phyloP scores from a whole-genome alignment of 2,329 filamentous ascomycete genomes.

The Epichloe sibirici region DNA sequence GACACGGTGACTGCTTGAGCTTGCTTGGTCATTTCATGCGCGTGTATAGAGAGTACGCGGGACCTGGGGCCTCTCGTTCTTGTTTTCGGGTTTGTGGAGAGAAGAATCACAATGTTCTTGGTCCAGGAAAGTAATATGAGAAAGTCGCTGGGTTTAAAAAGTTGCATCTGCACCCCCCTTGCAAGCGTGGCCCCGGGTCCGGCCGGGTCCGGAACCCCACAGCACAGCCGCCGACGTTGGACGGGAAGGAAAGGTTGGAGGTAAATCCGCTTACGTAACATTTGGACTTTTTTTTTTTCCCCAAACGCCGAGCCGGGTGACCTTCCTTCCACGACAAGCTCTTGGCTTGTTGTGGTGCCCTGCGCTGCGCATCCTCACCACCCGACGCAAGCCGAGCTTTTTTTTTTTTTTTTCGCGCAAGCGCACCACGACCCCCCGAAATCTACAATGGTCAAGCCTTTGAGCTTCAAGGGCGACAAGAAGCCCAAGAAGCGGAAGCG shows the following conservation, averaged over 20 bases:
- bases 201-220: neutral
- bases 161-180: too few relatives aligned
- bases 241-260: neutral
- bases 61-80: too few relatives aligned
- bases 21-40: slow-evolving; percentile 28
- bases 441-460: slow-evolving; percentile 64
- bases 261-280: slow-evolving; percentile 13
- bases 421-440: slow-evolving; percentile 1
- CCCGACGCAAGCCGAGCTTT: neutral
- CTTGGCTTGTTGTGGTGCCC: too few relatives aligned
- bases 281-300: too few relatives aligned
- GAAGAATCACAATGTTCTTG: neutral
- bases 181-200: neutral
- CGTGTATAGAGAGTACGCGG: neutral
- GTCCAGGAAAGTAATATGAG: neutral
- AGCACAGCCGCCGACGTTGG: neutral
- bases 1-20: slow-evolving; percentile 49
- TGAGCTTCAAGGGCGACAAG: slow-evolving; percentile 96
- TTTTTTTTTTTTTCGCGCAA: neutral
- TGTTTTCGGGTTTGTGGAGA: too few relatives aligned
- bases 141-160: neutral
- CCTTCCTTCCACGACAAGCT: too few relatives aligned
- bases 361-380: too few relatives aligned
- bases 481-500: slow-evolving; percentile 88
- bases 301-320: too few relatives aligned